Conservation (phyloP, 805 yeast species). For the Metschnikowia hibisci region DNA sequence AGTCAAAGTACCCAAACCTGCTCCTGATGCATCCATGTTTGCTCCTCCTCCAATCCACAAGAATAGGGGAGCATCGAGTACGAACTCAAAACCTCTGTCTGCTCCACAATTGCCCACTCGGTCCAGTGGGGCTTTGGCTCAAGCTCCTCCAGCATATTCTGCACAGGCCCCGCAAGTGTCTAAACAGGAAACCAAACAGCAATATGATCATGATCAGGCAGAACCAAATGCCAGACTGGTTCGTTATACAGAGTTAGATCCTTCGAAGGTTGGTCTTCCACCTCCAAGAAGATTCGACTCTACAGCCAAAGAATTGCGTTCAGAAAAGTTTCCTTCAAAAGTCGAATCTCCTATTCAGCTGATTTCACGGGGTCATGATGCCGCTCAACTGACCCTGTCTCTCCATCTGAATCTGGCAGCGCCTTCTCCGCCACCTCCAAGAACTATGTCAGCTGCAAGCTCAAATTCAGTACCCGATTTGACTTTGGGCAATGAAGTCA, state of each 20-base stretch:
- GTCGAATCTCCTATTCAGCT: too few species aligned
- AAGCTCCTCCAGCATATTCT: slow-evolving; percentile 6
- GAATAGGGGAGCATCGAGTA: slow-evolving; percentile 7
- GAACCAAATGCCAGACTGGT: slow-evolving; percentile 7
- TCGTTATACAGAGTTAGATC: slow-evolving; percentile 30
- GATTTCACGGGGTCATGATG: background rate
- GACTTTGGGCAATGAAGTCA: background rate
- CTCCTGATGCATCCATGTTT: slow-evolving; percentile 35
- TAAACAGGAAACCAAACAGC: too few species aligned
- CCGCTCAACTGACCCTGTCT: background rate
- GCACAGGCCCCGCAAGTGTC: background rate
- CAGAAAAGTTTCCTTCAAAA: background rate
- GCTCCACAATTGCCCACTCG: slow-evolving; percentile 7
- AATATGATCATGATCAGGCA: too few species aligned
- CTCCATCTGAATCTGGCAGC: background rate
- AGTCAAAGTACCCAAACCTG: slow-evolving; percentile 12
- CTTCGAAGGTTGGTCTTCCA: slow-evolving; percentile 41
- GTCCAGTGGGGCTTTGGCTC: slow-evolving; percentile 1
- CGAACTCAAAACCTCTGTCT: background rate
- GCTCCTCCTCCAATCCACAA: slow-evolving; percentile 42
- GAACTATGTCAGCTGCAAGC: slow-evolving; percentile 5
- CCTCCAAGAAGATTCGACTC: slow-evolving; percentile 32
- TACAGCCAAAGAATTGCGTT: background rate
- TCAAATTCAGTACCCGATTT: background rate
- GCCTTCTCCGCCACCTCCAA: slow-evolving; percentile 10